Evolutionary conservation across 306 rosid species (phyloP).

Genomic region (Alnus glutinosa): DNA sequence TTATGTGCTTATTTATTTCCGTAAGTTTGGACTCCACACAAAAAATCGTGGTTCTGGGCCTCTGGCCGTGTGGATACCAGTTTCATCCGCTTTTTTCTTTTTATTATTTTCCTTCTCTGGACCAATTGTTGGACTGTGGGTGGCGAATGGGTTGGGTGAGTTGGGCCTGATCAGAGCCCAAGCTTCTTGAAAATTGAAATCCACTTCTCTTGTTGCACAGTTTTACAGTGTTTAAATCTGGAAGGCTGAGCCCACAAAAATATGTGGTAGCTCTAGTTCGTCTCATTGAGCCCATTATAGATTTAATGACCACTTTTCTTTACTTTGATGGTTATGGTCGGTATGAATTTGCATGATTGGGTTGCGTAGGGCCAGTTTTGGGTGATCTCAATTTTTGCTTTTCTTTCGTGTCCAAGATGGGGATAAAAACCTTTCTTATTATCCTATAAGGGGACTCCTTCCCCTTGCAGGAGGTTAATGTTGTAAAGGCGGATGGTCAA

Average conservation of each 20-base stretch:
- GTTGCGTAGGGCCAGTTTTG: background rate
- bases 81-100: background rate
- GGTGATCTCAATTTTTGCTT: background rate
- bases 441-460: too few species aligned
- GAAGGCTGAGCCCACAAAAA: background rate
- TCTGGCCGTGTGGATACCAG: too few species aligned
- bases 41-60: too few species aligned
- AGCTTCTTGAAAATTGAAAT: background rate
- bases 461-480: too few species aligned
- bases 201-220: background rate
- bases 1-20: too few species aligned
- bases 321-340: background rate
- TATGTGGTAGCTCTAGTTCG: background rate
- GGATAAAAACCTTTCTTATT: too few species aligned
- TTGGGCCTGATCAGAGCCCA: background rate
- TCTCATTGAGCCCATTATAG: background rate
- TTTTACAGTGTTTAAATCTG: background rate
- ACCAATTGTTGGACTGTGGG: background rate
- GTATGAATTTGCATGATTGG: background rate
- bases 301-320: background rate
- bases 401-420: too few species aligned
- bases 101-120: background rate
- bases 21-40: too few species aligned
- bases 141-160: background rate
- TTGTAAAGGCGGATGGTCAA: too few species aligned